Base-by-base conservation (phyloP, 2,329 filamentous ascomycete genomes). In the Aspergillus versicolor region DNA sequence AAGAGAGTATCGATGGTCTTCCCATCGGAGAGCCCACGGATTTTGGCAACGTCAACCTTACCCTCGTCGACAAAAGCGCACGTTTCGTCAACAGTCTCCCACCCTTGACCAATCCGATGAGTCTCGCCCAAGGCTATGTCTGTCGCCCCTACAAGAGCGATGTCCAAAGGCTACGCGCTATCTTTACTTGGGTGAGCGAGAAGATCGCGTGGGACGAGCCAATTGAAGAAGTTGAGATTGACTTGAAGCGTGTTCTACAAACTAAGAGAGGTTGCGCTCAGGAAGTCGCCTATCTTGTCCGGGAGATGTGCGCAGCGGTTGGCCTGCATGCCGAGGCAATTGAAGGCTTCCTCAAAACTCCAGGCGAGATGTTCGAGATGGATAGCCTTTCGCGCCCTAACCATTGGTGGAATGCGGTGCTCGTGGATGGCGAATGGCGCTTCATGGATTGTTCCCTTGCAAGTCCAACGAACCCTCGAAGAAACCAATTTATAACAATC, bases 141-240 rank as follows among this genome's bases (percentile, higher is more conserved):
- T 99, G 95, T 70, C 86, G 94, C 27, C 95, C 94, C 0, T 96
- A 97, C 73, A 84, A 92, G 58, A 97, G 91, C 73, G 93, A 97
- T 66, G 91, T 97, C 0, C 94, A 99, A 73, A 85, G 92, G 37
- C 77, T 99, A 24, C 85, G 95, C 22, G 93, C 94, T 15, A 97
- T 99, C 61, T 99, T 97, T 69, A 97, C 90, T 1, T 99, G 93
- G 93, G 91, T 96, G 5, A 85, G 91, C n/a, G 94, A 99, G 71
- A 92, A 93, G 65, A 88, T 99, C 56, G 85, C 84, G 32, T 99
- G 94, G 94, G 94, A 99, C 52, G 93, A 97, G 67, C 92, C 96
- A 63, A 92, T 91, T 62, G 91, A 96, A 64, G 89, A 88, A n/a
- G 82, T 88, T 7, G 78, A 76, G 17, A 70, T 94, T 52, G 92